Evolutionary conservation across 1,139 yeast genomes (phyloP).

Genomic region (Candida anutae): DNA sequence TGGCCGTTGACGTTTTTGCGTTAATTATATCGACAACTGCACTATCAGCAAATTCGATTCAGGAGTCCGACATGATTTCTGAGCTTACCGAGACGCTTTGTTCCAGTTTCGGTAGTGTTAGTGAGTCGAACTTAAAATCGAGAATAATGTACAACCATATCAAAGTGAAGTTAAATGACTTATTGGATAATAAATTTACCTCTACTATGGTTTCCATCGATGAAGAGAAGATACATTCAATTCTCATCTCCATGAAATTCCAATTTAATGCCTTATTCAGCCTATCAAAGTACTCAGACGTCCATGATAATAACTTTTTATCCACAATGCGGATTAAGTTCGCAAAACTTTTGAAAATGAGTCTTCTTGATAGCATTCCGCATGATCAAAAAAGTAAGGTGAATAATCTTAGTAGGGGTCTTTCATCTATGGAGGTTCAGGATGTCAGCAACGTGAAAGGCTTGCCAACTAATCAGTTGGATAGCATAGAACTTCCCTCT

Average conservation of each 20-base stretch:
- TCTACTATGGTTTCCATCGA: slow-evolving; percentile 20
- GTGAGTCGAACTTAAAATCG: not conserved
- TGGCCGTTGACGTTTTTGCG: slow-evolving; percentile 24
- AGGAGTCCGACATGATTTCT: slow-evolving; percentile 2
- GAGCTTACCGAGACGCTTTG: slow-evolving; percentile 1
- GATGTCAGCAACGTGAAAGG: too few species aligned
- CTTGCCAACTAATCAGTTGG: slow-evolving; percentile 17
- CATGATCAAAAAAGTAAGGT: too few species aligned
- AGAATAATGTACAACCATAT: slow-evolving; percentile 4
- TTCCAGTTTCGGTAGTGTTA: not conserved
- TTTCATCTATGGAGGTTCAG: too few species aligned
- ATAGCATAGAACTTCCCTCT: slow-evolving; percentile 33
- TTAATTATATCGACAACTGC: slow-evolving; percentile 9
- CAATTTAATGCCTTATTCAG: too few species aligned
- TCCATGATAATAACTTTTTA: too few species aligned
- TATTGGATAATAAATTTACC: slow-evolving; percentile 17
- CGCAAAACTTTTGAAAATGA: too few species aligned
- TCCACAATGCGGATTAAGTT: slow-evolving; percentile 54
- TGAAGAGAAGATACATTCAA: slow-evolving; percentile 25
- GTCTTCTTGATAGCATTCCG: too few species aligned
- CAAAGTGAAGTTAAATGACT: slow-evolving; percentile 16
- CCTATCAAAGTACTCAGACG: too few species aligned
- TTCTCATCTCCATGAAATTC: slow-evolving; percentile 22
- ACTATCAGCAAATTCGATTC: slow-evolving; percentile 2
- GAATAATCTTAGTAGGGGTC: too few species aligned